Percentiles rank a stretch among this genome's conserved stretches.
phyloP scores from a whole-genome alignment of 768 basidiomycete species.

The Leccinum variicolor region DNA sequence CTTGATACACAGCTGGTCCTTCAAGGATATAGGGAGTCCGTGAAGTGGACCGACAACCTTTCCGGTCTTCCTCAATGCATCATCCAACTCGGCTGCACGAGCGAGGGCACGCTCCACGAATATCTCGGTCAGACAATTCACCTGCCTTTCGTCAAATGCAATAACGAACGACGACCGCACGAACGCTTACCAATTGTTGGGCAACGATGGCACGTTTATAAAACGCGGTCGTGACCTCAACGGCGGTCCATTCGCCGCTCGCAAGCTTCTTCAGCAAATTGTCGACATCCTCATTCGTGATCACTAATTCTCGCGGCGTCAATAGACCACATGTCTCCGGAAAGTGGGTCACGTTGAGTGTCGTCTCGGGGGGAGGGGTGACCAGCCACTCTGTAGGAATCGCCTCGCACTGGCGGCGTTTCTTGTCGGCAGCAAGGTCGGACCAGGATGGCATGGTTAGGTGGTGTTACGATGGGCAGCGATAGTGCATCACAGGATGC shows the following conservation, averaged over 20 bases:
- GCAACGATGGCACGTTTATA: constrained; percentile 77
- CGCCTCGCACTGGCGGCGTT: constrained; percentile 44
- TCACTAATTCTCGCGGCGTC: constrained; percentile 51
- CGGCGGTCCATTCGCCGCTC: constrained; percentile 53
- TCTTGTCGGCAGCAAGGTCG: constrained; percentile 53
- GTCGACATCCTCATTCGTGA: constrained; percentile 49
- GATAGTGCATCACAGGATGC: not conserved
- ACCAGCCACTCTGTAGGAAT: constrained; percentile 70
- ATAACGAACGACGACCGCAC: not conserved
- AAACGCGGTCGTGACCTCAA: constrained; percentile 70
- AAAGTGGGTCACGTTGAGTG: constrained; percentile 50
- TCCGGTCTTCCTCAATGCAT: constrained; percentile 57
- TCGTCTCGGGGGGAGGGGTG: constrained; percentile 41
- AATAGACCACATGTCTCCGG: constrained; percentile 59
- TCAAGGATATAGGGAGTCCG: constrained; percentile 70
- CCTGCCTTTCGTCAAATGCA: constrained; percentile 35
- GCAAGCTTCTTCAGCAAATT: constrained; percentile 53
- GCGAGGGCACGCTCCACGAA: constrained; percentile 68
- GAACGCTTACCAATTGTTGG: constrained; percentile 60
- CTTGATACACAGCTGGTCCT: constrained; percentile 69
- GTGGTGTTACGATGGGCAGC: not conserved
- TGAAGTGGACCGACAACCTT: constrained; percentile 68
- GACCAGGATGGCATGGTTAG: constrained; percentile 40
- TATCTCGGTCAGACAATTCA: constrained; percentile 82
- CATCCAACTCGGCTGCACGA: constrained; percentile 66